Conservation (phyloP, 345 rosid genomes). For the Microthlaspi erraticum region DNA sequence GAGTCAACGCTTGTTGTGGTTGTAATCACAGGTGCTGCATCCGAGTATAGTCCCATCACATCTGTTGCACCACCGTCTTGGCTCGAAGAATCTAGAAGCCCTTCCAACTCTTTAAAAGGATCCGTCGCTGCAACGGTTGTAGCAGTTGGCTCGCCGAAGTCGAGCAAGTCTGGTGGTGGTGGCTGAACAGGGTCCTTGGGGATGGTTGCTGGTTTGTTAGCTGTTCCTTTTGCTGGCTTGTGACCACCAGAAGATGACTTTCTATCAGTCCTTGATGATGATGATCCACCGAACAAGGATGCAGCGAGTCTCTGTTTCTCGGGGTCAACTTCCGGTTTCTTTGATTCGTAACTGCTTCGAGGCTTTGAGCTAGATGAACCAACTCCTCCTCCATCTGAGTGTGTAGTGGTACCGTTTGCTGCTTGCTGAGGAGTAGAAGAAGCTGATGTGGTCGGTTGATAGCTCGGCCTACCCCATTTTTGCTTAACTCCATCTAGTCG, state of each 20-base stretch:
- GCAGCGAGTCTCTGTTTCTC: slow-evolving; percentile 99
- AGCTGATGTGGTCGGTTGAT: slow-evolving; percentile 59
- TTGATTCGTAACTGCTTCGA: slow-evolving; percentile 60
- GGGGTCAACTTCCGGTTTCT: slow-evolving; percentile 69
- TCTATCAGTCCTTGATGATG: slow-evolving; percentile 61
- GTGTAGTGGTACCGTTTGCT: slow-evolving; percentile 53
- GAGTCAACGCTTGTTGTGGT: slow-evolving; percentile 37
- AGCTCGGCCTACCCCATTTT: slow-evolving; percentile 88
- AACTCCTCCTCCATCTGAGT: slow-evolving; percentile 45
- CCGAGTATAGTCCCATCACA: slow-evolving; percentile 56
- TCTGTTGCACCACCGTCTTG: slow-evolving; percentile 32
- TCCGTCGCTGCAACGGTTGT: slow-evolving; percentile 53
- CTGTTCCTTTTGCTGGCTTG: slow-evolving; percentile 54
- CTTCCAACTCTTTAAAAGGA: slow-evolving; percentile 89
- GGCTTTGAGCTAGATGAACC: slow-evolving; percentile 56
- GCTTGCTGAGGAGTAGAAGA: slow-evolving; percentile 57
- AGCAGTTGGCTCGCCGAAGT: slow-evolving; percentile 68
- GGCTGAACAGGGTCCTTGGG: slow-evolving; percentile 60
- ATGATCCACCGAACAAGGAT: slow-evolving; percentile 84
- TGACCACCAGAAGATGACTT: slow-evolving; percentile 62
- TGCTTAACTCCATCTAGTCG: slow-evolving; percentile 95
- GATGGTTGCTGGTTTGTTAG: slow-evolving; percentile 47
- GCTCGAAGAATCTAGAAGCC: slow-evolving; percentile 67
- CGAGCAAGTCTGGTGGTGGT: slow-evolving; percentile 88
- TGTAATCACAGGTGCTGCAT: slow-evolving; percentile 47